A percentile compares a stretch with the other conserved stretches of the same genome.
phyloP scores from a whole-genome alignment of 23 red algal species.

The Gracilaria domingensis region DNA sequence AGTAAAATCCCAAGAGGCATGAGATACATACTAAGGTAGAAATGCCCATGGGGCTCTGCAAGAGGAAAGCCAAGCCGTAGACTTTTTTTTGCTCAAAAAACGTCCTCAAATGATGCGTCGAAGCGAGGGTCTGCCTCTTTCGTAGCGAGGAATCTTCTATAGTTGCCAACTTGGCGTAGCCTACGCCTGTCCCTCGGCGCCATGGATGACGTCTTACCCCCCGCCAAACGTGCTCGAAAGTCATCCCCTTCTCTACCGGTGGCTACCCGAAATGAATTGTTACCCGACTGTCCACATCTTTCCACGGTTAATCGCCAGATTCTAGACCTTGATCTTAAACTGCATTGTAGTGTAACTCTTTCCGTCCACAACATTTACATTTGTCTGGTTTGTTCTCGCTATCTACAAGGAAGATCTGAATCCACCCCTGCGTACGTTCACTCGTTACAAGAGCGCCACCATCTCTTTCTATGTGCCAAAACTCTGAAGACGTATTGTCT shows the following conservation, averaged over 20 bases:
- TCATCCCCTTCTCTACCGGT: not conserved
- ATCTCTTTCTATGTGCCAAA: conserved; percentile 71
- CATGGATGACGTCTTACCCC: not conserved
- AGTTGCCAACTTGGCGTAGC: no score
- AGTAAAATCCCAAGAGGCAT: no score
- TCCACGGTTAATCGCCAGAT: conserved; percentile 43
- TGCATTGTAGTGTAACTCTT: conserved; percentile 72
- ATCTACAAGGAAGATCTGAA: conserved; percentile 74
- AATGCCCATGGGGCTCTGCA: no score
- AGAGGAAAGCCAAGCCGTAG: no score
- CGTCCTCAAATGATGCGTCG: no score
- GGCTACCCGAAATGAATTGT: not conserved
- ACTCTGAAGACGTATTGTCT: conserved; percentile 64
- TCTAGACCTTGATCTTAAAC: conserved; percentile 72
- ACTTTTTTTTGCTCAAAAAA: no score
- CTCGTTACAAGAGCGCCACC: conserved; percentile 65
- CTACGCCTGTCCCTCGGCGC: no score
- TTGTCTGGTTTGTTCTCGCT: conserved; percentile 81
- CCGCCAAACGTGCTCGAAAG: not conserved
- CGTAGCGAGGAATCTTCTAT: no score
- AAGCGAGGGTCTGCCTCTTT: no score
- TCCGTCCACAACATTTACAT: conserved; percentile 82
- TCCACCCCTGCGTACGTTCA: conserved; percentile 80
- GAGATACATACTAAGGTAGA: no score
- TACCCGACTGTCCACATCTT: conserved; percentile 28